A percentile compares a stretch with the other conserved stretches of the same genome.
Conservation (phyloP, 768 basidiomycete species). For the Cubamyces sp. region DNA sequence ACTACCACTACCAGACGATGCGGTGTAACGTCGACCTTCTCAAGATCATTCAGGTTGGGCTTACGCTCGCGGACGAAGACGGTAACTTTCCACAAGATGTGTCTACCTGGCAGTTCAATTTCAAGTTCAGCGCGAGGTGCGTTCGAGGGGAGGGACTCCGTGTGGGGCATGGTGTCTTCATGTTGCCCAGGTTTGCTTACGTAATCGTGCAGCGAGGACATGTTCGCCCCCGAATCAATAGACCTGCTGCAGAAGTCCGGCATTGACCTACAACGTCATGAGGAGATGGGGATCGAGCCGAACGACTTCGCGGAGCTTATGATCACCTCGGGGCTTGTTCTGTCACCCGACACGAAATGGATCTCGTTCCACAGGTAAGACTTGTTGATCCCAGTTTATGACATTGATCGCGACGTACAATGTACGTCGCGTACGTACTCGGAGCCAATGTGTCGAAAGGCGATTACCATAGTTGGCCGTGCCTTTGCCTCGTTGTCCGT, state of each 20-base stretch:
- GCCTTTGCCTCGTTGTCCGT: not conserved
- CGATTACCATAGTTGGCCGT: constrained; percentile 3
- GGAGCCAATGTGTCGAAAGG: constrained; percentile 3
- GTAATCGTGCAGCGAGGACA: constrained; percentile 76
- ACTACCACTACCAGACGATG: constrained; percentile 99
- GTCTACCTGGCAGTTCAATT: constrained; percentile 99
- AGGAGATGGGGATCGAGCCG: constrained; percentile 88
- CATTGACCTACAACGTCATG: constrained; percentile 92
- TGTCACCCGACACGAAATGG: constrained; percentile 90
- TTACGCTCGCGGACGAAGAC: constrained; percentile 93
- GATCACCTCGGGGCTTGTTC: constrained; percentile 94
- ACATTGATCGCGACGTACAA: constrained; percentile 16
- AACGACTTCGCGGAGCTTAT: constrained; percentile 96
- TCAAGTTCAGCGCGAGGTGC: constrained; percentile 87
- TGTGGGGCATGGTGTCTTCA: not conserved
- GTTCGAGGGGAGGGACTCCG: constrained; percentile 33
- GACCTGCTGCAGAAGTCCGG: constrained; percentile 94
- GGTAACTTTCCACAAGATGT: constrained; percentile 90
- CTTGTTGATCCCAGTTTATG: constrained; percentile 19
- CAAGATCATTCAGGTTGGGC: constrained; percentile 96
- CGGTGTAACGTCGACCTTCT: constrained; percentile 98
- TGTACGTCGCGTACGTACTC: constrained; percentile 11
- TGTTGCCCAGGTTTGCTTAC: constrained; percentile 20
- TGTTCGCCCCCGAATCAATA: constrained; percentile 98
- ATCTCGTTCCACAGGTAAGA: constrained; percentile 96